phyloP scores from a whole-genome alignment of 495 filamentous ascomycete species.

The Letharia lupina region DNA sequence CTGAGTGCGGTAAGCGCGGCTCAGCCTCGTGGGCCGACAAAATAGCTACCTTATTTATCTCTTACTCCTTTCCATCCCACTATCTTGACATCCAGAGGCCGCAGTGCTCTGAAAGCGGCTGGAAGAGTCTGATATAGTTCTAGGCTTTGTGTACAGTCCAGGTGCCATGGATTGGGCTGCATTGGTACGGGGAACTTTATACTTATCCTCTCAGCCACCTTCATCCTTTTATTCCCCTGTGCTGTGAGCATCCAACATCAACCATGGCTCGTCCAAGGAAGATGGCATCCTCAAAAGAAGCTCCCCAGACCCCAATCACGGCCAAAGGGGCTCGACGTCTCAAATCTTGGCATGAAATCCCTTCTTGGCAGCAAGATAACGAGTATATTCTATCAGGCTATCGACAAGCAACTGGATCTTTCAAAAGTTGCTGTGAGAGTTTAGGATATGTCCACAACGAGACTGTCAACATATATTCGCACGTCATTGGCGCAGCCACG shows the following conservation, averaged over 20 bases:
- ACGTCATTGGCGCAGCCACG: constrained; percentile 39
- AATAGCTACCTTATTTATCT: not conserved
- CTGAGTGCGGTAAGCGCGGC: not conserved
- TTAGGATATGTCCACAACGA: constrained; percentile 26
- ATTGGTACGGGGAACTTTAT: not conserved
- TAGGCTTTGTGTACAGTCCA: not conserved
- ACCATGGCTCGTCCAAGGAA: constrained; percentile 4
- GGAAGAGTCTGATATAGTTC: not conserved
- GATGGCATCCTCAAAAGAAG: not conserved
- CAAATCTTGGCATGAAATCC: constrained; percentile 12
- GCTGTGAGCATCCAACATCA: not conserved
- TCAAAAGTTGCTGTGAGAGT: constrained; percentile 18
- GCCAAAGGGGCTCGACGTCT: not conserved
- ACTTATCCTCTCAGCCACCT: not conserved
- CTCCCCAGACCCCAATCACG: not conserved
- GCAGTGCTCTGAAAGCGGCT: not conserved
- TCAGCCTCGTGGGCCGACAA: not conserved
- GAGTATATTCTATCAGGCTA: constrained; percentile 27
- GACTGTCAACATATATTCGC: constrained; percentile 42
- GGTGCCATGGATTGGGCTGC: not conserved
- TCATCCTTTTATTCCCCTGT: not conserved
- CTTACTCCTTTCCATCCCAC: not conserved
- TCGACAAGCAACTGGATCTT: constrained; percentile 21
- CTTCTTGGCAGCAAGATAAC: constrained; percentile 23
- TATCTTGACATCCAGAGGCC: not conserved